Percentiles rank a stretch among this genome's conserved stretches.
Evolutionary conservation across 805 yeast species (phyloP).

Genomic region (Candida pseudoglaebosa): DNA sequence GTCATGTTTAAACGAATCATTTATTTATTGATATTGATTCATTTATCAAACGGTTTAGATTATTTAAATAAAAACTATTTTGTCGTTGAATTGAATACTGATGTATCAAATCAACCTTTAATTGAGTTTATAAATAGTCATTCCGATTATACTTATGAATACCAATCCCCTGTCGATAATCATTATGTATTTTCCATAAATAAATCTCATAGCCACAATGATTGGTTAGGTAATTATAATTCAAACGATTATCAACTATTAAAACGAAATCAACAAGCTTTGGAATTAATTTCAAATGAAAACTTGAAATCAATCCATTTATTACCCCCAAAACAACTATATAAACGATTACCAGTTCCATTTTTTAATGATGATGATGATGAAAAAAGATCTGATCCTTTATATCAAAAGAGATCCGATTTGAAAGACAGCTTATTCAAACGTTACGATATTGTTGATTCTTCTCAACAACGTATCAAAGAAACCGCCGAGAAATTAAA

Average conservation of each 20-base stretch:
- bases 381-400: neutral
- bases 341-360: slow-evolving; percentile 57
- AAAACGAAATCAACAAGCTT: slow-evolving; percentile 23
- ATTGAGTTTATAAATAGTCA: slow-evolving; percentile 33
- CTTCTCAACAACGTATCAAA: slow-evolving; percentile 44
- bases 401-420: neutral
- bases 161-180: slow-evolving; percentile 55
- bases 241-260: slow-evolving; percentile 24
- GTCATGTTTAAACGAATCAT: neutral
- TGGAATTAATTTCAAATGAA: slow-evolving; percentile 19
- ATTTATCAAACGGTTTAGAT: slow-evolving; percentile 22
- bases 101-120: slow-evolving; percentile 21
- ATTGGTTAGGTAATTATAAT: slow-evolving; percentile 32
- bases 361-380: slow-evolving; percentile 13
- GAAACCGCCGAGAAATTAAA: slow-evolving; percentile 49
- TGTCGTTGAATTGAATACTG: slow-evolving; percentile 51
- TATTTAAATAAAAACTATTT: slow-evolving; percentile 54
- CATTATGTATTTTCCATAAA: slow-evolving; percentile 64
- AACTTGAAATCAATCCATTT: slow-evolving; percentile 49
- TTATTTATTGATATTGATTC: neutral
- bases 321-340: slow-evolving; percentile 50
- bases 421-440: neutral
- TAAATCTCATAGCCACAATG: slow-evolving; percentile 33
- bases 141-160: slow-evolving; percentile 51
- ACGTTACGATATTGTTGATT: slow-evolving; percentile 37